phyloP scores from a whole-genome alignment of 73 alveolate species.

The Paramecium bursaria region DNA sequence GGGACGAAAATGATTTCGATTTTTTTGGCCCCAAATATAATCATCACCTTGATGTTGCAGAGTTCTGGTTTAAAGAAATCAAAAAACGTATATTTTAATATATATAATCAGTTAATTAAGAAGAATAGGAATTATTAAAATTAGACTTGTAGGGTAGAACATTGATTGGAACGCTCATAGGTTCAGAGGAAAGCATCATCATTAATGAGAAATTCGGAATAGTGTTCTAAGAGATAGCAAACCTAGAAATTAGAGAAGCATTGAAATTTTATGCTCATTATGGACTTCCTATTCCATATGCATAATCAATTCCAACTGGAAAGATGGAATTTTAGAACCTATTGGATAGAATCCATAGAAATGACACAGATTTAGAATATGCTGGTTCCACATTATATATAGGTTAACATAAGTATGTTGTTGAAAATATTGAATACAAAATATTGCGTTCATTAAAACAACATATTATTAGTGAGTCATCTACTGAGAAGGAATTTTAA shows the following conservation, averaged over 20 bases:
- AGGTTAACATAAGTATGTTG: background rate
- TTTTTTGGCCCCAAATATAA: too few relatives aligned
- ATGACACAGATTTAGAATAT: constrained; percentile 40
- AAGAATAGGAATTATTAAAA: background rate
- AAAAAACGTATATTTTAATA: background rate
- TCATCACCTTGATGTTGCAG: too few relatives aligned
- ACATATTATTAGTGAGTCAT: background rate
- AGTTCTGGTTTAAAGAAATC: constrained; percentile 17
- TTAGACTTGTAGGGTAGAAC: background rate
- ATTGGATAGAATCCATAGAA: constrained; percentile 35
- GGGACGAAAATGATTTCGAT: too few relatives aligned
- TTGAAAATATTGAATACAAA: background rate
- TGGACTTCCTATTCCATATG: constrained; percentile 20
- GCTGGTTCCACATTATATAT: constrained; percentile 1
- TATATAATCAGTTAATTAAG: background rate
- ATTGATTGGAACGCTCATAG: background rate
- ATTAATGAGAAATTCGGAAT: background rate
- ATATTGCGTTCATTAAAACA: background rate
- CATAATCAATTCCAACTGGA: background rate
- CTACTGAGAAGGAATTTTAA: background rate
- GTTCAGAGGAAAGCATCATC: constrained; percentile 19
- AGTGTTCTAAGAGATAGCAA: background rate
- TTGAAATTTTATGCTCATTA: background rate
- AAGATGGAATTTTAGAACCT: background rate
- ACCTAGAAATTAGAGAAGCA: background rate